Evolutionary conservation across 495 filamentous ascomycete species (phyloP).

Genomic region (Oleoguttula mirabilis): DNA sequence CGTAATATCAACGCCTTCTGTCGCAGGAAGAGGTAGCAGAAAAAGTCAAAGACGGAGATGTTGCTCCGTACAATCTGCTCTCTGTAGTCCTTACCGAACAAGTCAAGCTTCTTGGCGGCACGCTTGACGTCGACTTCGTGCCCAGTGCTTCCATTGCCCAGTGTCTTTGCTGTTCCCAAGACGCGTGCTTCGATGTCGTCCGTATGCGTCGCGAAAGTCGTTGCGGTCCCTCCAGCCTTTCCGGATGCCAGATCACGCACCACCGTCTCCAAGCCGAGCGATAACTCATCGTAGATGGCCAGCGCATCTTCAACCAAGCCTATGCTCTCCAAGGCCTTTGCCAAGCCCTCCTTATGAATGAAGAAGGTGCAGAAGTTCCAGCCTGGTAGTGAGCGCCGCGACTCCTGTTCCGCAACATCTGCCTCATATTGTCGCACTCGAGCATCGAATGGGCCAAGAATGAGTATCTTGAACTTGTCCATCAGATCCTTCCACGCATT

Average conservation of each 20-base stretch:
- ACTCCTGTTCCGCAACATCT: conserved; percentile 87
- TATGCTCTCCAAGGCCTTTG: conserved; percentile 88
- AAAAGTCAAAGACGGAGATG: conserved; percentile 95
- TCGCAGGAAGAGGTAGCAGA: conserved; percentile 83
- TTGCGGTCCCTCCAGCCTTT: conserved; percentile 46
- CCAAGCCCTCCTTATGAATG: conserved; percentile 88
- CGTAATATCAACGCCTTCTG: conserved; percentile 76
- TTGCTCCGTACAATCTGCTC: conserved; percentile 90
- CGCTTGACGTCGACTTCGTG: conserved; percentile 20
- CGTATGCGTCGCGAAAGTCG: conserved; percentile 53
- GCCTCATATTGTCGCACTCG: conserved; percentile 92
- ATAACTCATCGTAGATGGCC: conserved; percentile 83
- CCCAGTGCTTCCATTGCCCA: conserved; percentile 1
- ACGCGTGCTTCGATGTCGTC: conserved; percentile 47
- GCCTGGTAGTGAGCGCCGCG: conserved; percentile 74
- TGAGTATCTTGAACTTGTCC: conserved; percentile 72
- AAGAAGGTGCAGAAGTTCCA: conserved; percentile 99
- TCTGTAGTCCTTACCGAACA: conserved; percentile 64
- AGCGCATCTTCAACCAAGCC: conserved; percentile 92
- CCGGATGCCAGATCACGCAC: conserved; percentile 59
- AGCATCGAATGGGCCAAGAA: conserved; percentile 79
- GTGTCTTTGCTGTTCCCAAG: conserved; percentile 13
- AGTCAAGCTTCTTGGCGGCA: neutral
- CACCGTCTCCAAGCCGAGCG: conserved; percentile 68
- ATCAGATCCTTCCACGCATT: conserved; percentile 72